These are phyloP conservation scores for Chlamydomonas incerta DNA, from an alignment of 139 green algal genomes.

Conservation along the genomic window DNA sequence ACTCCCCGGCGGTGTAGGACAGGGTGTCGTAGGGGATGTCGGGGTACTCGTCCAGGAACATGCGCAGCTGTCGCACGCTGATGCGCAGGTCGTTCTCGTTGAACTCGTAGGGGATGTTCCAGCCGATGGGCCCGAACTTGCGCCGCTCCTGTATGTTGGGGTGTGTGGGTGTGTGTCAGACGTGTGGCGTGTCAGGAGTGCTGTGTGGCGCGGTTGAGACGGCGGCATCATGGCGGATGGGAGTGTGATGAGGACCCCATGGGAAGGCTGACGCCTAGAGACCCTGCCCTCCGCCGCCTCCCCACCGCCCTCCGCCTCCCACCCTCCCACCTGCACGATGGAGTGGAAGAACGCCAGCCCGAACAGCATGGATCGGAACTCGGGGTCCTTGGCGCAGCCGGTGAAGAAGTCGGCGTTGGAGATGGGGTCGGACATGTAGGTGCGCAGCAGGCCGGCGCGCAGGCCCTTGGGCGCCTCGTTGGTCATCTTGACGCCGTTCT, in stretches of 20 bases:
- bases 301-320: neutral
- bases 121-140: conserved; percentile 87
- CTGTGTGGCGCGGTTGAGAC: neutral
- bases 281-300: neutral
- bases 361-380: conserved; percentile 82
- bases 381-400: conserved; percentile 64
- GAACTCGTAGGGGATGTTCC: conserved; percentile 90
- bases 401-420: conserved; percentile 76
- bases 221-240: too few species aligned
- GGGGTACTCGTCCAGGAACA: conserved; percentile 87
- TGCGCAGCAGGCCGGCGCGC: conserved; percentile 74
- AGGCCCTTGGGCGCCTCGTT: conserved; percentile 79
- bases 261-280: too few species aligned
- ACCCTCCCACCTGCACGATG: conserved; percentile 65
- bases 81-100: conserved; percentile 86
- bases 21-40: conserved; percentile 81
- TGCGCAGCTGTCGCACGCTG: conserved; percentile 79
- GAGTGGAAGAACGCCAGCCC: conserved; percentile 85
- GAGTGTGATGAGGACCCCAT: too few species aligned
- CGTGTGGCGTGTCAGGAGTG: too few species aligned
- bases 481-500: conserved; percentile 84
- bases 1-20: conserved; percentile 77
- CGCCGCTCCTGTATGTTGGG: conserved; percentile 67
- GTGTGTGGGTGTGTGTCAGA: neutral
- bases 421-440: conserved; percentile 82